phyloP scores from a whole-genome alignment of 345 rosid species.

The Populus davidiana region DNA sequence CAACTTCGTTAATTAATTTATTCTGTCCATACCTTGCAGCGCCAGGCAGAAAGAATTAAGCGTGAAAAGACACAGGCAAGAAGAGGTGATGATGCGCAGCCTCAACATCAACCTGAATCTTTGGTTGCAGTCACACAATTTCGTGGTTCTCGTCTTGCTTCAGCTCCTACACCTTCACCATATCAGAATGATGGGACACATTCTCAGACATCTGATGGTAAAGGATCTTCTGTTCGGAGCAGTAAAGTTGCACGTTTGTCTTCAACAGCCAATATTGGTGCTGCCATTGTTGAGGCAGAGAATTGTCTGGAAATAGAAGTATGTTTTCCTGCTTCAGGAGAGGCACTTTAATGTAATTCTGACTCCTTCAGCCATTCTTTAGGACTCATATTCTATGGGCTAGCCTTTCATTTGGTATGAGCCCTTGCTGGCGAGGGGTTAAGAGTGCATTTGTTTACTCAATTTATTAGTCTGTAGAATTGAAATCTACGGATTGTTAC shows the following conservation, averaged over 20 bases:
- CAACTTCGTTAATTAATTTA: not conserved
- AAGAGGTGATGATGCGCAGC: constrained; percentile 61
- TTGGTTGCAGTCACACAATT: constrained; percentile 73
- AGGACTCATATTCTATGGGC: constrained; percentile 37
- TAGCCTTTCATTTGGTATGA: constrained; percentile 43
- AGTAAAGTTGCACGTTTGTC: constrained; percentile 49
- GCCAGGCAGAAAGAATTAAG: constrained; percentile 65
- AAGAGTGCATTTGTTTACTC: constrained; percentile 21
- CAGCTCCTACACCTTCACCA: constrained; percentile 79
- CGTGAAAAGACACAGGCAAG: constrained; percentile 57
- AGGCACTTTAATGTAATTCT: constrained; percentile 42
- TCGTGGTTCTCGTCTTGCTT: constrained; percentile 87
- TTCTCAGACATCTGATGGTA: constrained; percentile 22
- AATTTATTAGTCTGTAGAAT: constrained; percentile 4
- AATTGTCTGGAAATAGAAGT: constrained; percentile 69
- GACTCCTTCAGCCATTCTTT: constrained; percentile 41
- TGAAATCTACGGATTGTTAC: not conserved
- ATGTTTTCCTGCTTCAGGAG: constrained; percentile 51
- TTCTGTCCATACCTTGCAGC: constrained; percentile 45
- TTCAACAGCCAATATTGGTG: constrained; percentile 59
- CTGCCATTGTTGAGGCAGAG: constrained; percentile 79
- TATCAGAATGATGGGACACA: constrained; percentile 35
- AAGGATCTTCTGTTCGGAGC: constrained; percentile 32
- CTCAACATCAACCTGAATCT: constrained; percentile 46
- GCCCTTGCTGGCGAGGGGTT: constrained; percentile 50